Percentiles rank a stretch among this genome's conserved stretches.
Evolutionary conservation across 2,329 filamentous ascomycete species (phyloP).

Genomic region (Fusarium sp.): DNA sequence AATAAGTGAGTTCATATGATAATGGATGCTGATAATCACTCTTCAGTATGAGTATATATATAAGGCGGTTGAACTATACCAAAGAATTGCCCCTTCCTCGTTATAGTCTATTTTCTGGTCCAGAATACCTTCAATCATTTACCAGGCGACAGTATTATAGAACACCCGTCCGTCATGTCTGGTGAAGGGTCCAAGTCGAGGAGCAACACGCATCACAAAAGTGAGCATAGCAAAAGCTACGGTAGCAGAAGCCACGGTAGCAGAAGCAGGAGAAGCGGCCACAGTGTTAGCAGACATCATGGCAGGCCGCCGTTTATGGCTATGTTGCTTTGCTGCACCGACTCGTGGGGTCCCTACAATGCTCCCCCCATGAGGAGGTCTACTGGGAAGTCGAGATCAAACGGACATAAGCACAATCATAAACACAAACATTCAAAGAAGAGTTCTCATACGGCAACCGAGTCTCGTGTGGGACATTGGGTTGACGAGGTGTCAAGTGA

Average conservation of each 20-base stretch:
- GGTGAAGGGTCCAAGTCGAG: background rate
- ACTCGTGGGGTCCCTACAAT: background rate
- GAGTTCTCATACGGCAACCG: background rate
- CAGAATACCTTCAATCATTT: background rate
- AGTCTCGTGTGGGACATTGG: background rate
- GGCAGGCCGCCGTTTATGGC: background rate
- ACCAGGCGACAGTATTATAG: background rate
- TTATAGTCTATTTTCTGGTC: background rate
- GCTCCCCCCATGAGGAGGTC: background rate
- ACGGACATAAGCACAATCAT: conserved; percentile 2
- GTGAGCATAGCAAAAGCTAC: background rate
- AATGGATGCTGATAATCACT: conserved; percentile 17
- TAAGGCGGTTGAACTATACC: background rate
- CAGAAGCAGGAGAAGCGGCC: conserved; percentile 1
- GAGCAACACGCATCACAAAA: conserved; percentile 11
- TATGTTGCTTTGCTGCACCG: conserved; percentile 3
- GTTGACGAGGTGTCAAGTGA: background rate
- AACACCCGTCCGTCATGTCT: background rate
- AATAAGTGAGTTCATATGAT: conserved; percentile 12
- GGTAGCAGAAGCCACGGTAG: background rate
- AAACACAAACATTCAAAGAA: conserved; percentile 7
- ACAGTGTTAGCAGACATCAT: background rate
- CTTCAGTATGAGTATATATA: conserved; percentile 18
- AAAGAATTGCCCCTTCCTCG: background rate
- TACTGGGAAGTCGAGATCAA: background rate